Conservation (phyloP, 345 rosid genomes). For the Physaria fendleri region DNA sequence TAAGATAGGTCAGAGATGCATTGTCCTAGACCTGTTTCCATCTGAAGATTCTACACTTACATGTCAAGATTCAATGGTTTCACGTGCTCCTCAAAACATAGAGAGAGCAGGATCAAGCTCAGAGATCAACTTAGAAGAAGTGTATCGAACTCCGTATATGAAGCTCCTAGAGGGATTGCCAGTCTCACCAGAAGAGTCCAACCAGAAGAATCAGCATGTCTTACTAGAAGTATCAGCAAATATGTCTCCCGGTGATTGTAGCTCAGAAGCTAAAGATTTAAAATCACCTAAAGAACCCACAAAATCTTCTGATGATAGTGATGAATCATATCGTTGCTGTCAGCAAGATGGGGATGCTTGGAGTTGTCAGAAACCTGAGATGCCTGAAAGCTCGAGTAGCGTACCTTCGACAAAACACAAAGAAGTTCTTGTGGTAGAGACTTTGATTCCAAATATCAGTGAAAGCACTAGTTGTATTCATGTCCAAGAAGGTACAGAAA, state of each 20-base stretch:
- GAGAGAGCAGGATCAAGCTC: conserved; percentile 51
- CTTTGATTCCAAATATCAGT: conserved; percentile 28
- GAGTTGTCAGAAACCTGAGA: conserved; percentile 21
- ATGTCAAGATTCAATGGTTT: conserved; percentile 39
- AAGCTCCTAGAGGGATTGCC: conserved; percentile 44
- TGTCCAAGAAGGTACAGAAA: conserved; percentile 22
- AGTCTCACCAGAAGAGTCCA: conserved; percentile 24
- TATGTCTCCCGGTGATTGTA: conserved; percentile 25
- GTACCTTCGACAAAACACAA: conserved; percentile 23
- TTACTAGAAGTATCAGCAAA: conserved; percentile 14
- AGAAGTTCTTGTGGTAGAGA: conserved; percentile 25
- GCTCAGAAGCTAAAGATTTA: conserved; percentile 30
- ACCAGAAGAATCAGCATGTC: conserved; percentile 14
- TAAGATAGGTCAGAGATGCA: conserved; percentile 7
- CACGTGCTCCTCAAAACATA: conserved; percentile 34
- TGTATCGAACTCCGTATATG: conserved; percentile 35
- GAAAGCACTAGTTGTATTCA: conserved; percentile 37
- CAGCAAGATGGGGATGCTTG: conserved; percentile 23
- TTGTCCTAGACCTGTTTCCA: conserved; percentile 29
- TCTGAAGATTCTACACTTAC: conserved; percentile 56
- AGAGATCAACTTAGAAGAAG: conserved; percentile 40
- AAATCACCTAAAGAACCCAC: conserved; percentile 26
- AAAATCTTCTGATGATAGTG: conserved; percentile 31
- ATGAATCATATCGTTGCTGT: conserved; percentile 22
- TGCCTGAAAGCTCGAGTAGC: conserved; percentile 23